Conservation (phyloP, 78 protist species). For the Planoprotostelium fungivorum region DNA sequence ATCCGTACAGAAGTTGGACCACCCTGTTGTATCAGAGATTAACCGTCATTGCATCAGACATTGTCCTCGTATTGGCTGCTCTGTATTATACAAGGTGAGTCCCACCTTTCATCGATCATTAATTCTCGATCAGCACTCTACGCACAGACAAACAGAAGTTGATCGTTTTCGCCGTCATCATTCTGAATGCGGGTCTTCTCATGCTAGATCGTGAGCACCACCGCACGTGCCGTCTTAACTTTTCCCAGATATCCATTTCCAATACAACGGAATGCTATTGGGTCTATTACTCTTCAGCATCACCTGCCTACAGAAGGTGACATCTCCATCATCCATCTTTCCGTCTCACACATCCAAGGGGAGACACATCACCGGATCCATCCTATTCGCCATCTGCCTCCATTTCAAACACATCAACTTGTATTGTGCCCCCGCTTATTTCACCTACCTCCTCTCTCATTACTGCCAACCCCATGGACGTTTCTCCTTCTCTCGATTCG, state of each 20-base stretch:
- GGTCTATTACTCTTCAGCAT: conserved; percentile 59
- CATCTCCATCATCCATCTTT: conserved; percentile 4
- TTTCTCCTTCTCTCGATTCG: conserved; percentile 16
- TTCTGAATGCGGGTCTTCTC: conserved; percentile 69
- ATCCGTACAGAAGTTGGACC: conserved; percentile 16
- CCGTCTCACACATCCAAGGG: conserved; percentile 7
- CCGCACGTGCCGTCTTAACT: background rate
- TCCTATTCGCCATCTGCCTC: conserved; percentile 65
- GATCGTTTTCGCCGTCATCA: conserved; percentile 17
- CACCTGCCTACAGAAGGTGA: conserved; percentile 1
- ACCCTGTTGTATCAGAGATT: conserved; percentile 80
- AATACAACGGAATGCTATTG: conserved; percentile 88
- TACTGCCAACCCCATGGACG: conserved; percentile 26
- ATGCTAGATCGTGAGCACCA: conserved; percentile 72
- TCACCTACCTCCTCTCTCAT: conserved; percentile 46
- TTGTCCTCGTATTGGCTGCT: conserved; percentile 24
- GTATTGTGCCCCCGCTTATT: conserved; percentile 80
- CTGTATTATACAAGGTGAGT: conserved; percentile 3
- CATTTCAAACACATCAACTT: conserved; percentile 87
- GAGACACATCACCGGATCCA: conserved; percentile 7
- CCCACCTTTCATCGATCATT: background rate
- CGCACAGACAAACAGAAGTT: background rate
- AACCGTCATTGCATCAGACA: conserved; percentile 61
- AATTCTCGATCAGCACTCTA: background rate
- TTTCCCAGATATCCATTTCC: conserved; percentile 76